phyloP scores from a whole-genome alignment of 768 basidiomycete genomes.

The Tephrocybe rancida region DNA sequence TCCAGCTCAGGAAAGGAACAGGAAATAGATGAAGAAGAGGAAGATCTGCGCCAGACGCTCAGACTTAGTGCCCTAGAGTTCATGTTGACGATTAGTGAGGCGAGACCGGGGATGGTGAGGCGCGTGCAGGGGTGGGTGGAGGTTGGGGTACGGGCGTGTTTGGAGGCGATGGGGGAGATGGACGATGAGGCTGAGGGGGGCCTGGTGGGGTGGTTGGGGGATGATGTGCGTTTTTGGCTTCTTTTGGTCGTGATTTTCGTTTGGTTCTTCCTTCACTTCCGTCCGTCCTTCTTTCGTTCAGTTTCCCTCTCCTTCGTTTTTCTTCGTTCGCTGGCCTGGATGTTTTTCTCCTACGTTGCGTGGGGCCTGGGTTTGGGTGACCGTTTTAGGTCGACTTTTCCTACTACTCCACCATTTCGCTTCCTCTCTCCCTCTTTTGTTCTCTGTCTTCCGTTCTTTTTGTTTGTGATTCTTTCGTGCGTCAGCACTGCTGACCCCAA shows the following conservation, averaged over 20 bases:
- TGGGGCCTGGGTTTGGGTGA: no score
- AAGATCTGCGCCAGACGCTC: slow-evolving; percentile 70
- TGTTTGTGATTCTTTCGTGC: no score
- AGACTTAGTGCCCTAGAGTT: slow-evolving; percentile 80
- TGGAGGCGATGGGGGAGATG: slow-evolving; percentile 83
- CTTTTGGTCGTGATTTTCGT: not conserved
- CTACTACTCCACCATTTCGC: no score
- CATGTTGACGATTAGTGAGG: slow-evolving; percentile 80
- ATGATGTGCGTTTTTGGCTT: slow-evolving; percentile 59
- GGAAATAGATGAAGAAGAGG: slow-evolving; percentile 39
- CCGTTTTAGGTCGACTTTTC: no score
- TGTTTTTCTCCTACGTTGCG: no score
- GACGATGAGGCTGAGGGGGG: slow-evolving; percentile 50
- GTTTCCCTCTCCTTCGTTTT: no score
- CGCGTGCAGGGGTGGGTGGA: slow-evolving; percentile 72
- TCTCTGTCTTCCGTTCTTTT: no score
- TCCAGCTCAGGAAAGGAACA: slow-evolving; percentile 27
- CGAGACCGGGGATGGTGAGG: slow-evolving; percentile 68
- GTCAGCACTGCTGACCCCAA: no score
- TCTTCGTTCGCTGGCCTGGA: no score
- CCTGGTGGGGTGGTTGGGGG: slow-evolving; percentile 64
- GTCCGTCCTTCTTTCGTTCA: no score
- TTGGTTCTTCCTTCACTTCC: not conserved
- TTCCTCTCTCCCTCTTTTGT: no score
- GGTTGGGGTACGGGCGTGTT: slow-evolving; percentile 70